A percentile compares a stretch with the other conserved stretches of the same genome.
Conservation (phyloP, 371 early-diverging fungal species). For the Nematocida sp. region DNA sequence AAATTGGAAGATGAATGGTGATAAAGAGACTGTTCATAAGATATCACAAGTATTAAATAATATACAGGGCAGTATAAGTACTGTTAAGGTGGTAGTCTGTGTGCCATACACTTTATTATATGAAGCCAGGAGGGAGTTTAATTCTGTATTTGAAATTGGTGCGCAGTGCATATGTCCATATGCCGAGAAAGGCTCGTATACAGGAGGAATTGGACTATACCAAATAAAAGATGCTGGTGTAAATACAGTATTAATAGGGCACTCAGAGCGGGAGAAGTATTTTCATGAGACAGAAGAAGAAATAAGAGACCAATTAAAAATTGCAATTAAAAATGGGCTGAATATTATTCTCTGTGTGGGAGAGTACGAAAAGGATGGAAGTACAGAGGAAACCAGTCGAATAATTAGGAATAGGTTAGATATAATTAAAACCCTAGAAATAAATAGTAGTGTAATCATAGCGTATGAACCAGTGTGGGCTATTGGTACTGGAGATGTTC, state of each 20-base stretch:
- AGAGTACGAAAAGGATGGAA: constrained; percentile 87
- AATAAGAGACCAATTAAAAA: constrained; percentile 78
- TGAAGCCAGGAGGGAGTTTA: constrained; percentile 12
- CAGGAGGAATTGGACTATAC: constrained; percentile 91
- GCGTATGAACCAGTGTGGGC: constrained; percentile 99
- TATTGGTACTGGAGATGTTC: constrained; percentile 94
- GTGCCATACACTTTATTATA: constrained; percentile 85
- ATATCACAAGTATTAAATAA: not conserved
- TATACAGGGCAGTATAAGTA: constrained; percentile 6
- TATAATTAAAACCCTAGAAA: not conserved
- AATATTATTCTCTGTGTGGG: constrained; percentile 93
- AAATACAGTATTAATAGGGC: constrained; percentile 92
- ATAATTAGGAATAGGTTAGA: constrained; percentile 73
- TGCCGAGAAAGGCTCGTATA: constrained; percentile 82
- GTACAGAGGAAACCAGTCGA: constrained; percentile 77
- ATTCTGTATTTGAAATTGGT: constrained; percentile 78
- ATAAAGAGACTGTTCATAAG: constrained; percentile 31
- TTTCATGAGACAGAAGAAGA: constrained; percentile 82
- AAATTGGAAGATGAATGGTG: constrained; percentile 69
- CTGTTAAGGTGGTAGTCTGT: constrained; percentile 85
- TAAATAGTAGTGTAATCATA: constrained; percentile 69
- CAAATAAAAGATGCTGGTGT: constrained; percentile 88
- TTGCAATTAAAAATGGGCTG: constrained; percentile 80
- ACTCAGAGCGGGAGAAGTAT: constrained; percentile 92
- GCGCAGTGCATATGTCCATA: constrained; percentile 88